Conservation (phyloP, 179 eudicot genomes). For the Corrigiola litoralis region DNA sequence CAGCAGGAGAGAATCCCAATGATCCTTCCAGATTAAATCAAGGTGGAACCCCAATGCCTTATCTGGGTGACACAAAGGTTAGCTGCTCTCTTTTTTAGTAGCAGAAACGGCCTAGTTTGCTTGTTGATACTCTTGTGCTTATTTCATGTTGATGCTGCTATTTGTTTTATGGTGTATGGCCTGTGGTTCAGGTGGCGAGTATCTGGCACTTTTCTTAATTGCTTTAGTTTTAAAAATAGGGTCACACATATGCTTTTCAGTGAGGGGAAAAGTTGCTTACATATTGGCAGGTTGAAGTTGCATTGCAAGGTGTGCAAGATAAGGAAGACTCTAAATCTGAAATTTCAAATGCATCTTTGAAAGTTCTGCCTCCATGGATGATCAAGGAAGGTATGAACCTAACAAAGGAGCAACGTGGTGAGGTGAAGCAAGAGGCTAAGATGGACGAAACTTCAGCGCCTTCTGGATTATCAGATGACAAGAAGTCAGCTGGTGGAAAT, state of each 20-base stretch:
- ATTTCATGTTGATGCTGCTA: not conserved
- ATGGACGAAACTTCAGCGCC: constrained; percentile 51
- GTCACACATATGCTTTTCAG: not conserved
- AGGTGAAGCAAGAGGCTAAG: constrained; percentile 54
- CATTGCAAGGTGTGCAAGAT: constrained; percentile 58
- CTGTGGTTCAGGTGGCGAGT: too few species aligned
- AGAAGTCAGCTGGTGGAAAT: constrained; percentile 45
- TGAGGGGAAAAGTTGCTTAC: not conserved
- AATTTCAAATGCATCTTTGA: constrained; percentile 41
- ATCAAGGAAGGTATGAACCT: constrained; percentile 84
- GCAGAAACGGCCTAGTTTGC: not conserved
- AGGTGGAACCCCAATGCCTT: constrained; percentile 85
- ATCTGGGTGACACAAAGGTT: constrained; percentile 83
- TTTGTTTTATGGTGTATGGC: not conserved
- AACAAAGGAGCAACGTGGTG: constrained; percentile 88
- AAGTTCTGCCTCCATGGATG: constrained; percentile 99
- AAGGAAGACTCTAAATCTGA: constrained; percentile 60
- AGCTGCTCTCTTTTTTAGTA: constrained; percentile 4
- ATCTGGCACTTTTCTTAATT: too few species aligned
- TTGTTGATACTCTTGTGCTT: too few species aligned
- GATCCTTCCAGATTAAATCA: constrained; percentile 49
- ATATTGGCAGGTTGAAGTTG: constrained; percentile 69
- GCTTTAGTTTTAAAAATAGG: too few species aligned
- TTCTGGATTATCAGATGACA: constrained; percentile 52
- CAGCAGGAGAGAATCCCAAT: constrained; percentile 42